A percentile compares a stretch with the other conserved stretches of the same genome.
Conservation (phyloP, 1,284 basidiomycete species). For the Erythrobasidium hasegawianum region DNA sequence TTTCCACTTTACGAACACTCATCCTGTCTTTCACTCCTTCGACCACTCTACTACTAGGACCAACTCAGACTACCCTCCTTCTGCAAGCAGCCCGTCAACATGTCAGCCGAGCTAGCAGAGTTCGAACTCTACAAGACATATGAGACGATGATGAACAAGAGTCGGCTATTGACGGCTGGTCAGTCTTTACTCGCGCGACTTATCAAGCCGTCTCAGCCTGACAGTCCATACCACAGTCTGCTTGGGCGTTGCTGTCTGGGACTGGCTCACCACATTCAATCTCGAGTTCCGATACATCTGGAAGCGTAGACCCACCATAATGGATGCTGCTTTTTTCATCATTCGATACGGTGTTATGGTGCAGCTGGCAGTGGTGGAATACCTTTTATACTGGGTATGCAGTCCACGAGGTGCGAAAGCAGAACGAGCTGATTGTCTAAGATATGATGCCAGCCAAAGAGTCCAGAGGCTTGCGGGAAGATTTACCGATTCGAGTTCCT, state of each 20-base stretch:
- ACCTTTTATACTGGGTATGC: neutral
- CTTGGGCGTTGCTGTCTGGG: neutral
- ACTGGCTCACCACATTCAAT: constrained; percentile 3
- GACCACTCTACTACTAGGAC: too few species aligned
- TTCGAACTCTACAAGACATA: constrained; percentile 1
- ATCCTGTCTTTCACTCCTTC: too few species aligned
- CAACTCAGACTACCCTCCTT: neutral
- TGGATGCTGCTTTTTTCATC: neutral
- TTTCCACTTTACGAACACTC: too few species aligned
- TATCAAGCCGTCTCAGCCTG: neutral
- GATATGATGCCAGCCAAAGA: neutral
- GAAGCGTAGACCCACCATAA: neutral
- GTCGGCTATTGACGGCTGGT: neutral
- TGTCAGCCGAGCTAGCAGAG: neutral
- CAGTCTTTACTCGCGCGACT: neutral
- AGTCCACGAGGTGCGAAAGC: too few species aligned
- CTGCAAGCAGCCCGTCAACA: neutral
- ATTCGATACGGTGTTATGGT: neutral
- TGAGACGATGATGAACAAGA: neutral
- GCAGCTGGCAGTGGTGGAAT: neutral
- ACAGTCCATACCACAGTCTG: neutral
- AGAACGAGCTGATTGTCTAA: too few species aligned
- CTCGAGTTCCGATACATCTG: neutral
- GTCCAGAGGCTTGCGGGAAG: neutral
- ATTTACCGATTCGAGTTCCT: neutral